Percentiles rank a stretch among this genome's conserved stretches.
phyloP scores from a whole-genome alignment of 495 filamentous ascomycete genomes.

The Lentithecium fluviatile region DNA sequence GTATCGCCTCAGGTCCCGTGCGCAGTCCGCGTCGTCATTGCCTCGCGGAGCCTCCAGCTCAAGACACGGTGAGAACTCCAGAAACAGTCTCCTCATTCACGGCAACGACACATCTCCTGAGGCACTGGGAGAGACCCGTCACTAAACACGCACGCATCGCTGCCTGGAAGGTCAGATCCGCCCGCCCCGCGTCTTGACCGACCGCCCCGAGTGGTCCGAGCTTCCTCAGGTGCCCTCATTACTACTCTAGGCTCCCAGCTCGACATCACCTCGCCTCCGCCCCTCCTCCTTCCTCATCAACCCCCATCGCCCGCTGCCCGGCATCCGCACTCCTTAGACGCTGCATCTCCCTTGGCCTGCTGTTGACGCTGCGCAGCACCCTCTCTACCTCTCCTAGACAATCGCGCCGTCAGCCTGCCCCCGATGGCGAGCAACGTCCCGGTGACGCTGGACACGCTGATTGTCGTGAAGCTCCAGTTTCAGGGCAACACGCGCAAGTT shows the following conservation, averaged over 20 bases:
- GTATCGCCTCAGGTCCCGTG: no score
- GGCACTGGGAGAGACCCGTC: no score
- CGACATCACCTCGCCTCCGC: slow-evolving; percentile 16
- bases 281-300: slow-evolving; percentile 18
- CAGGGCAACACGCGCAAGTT: slow-evolving; percentile 74
- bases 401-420: slow-evolving; percentile 28
- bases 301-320: slow-evolving; percentile 2
- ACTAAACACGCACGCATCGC: no score
- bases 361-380: slow-evolving; percentile 13
- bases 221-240: background rate
- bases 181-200: no score
- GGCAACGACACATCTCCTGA: no score
- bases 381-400: background rate
- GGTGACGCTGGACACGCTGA: slow-evolving; percentile 68
- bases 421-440: slow-evolving; percentile 54
- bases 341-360: slow-evolving; percentile 5
- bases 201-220: background rate
- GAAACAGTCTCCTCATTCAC: no score
- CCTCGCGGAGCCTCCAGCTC: no score
- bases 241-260: slow-evolving; percentile 11
- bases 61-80: no score
- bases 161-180: no score
- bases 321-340: background rate
- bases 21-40: no score
- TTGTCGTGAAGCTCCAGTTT: slow-evolving; percentile 81